Evolutionary conservation across 306 rosid species (phyloP).

Genomic region (Gynostemma pentaphyllum): DNA sequence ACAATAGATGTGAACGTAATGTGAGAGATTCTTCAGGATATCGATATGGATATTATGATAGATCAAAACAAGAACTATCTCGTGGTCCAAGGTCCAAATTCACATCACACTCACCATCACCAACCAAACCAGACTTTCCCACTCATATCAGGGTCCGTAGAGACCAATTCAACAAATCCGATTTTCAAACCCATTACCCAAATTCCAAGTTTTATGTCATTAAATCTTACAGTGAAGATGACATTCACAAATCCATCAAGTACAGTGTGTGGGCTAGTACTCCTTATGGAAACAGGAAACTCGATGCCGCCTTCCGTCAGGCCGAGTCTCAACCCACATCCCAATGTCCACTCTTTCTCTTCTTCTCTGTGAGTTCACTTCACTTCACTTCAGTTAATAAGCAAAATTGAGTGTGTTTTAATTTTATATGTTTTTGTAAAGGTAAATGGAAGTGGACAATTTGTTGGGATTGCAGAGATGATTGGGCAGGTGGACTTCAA

Average conservation of each 20-base stretch:
- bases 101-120: too few relatives aligned
- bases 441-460: constrained; percentile 85
- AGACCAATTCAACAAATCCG: constrained; percentile 49
- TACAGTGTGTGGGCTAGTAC: constrained; percentile 89
- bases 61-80: too few relatives aligned
- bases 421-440: constrained; percentile 6
- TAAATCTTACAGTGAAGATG: constrained; percentile 87
- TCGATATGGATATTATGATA: too few relatives aligned
- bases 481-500: constrained; percentile 58
- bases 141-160: constrained; percentile 21
- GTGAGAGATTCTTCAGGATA: too few relatives aligned
- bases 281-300: constrained; percentile 57
- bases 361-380: constrained; percentile 64
- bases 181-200: constrained; percentile 45
- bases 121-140: too few relatives aligned
- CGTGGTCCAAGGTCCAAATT: too few relatives aligned
- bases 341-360: constrained; percentile 58
- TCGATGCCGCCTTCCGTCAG: constrained; percentile 48
- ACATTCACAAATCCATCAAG: constrained; percentile 61
- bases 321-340: constrained; percentile 34
- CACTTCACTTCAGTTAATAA: too few relatives aligned
- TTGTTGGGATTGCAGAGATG: constrained; percentile 86
- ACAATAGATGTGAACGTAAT: too few relatives aligned
- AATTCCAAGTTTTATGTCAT: constrained; percentile 59
- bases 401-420: neutral